Evolutionary conservation across 495 filamentous ascomycete genomes (phyloP).

Genomic region (Trichocladium uniseriatum): DNA sequence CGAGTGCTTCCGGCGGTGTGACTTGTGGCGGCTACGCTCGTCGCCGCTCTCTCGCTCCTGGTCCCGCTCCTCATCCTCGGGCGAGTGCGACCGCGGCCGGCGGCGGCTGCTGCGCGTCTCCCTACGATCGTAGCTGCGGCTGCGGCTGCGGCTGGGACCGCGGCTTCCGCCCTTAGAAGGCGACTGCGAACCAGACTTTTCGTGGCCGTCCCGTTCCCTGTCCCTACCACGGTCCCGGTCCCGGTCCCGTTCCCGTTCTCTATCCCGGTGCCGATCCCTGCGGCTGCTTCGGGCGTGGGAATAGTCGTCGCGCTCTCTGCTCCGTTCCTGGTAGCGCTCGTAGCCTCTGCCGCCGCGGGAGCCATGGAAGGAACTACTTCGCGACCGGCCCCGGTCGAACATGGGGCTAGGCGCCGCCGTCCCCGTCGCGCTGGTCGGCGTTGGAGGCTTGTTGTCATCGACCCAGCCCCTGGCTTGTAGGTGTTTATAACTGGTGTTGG

Average conservation of each 20-base stretch:
- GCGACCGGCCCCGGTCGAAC: conserved; percentile 25
- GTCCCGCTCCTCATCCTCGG: conserved; percentile 38
- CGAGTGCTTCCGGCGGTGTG: conserved; percentile 36
- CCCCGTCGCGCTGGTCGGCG: conserved; percentile 27
- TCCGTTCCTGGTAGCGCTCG: conserved; percentile 15
- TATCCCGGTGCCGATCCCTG: conserved; percentile 21
- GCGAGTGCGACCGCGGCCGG: conserved; percentile 48
- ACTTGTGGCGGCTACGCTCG: conserved; percentile 34
- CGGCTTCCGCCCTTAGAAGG: neutral
- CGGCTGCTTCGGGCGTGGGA: neutral
- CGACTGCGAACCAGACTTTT: conserved; percentile 2
- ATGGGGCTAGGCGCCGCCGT: conserved; percentile 28
- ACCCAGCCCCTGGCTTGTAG: conserved; percentile 43
- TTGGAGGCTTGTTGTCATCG: conserved; percentile 29
- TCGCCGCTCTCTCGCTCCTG: conserved; percentile 22
- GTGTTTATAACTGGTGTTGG: conserved; percentile 58
- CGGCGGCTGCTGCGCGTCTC: conserved; percentile 37
- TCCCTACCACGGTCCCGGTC: conserved; percentile 26
- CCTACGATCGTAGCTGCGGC: conserved; percentile 40
- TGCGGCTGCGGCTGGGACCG: conserved; percentile 30
- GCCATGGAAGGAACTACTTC: conserved; percentile 35
- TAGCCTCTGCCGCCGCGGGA: conserved; percentile 11
- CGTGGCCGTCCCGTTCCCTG: conserved; percentile 18
- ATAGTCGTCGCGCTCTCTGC: conserved; percentile 9
- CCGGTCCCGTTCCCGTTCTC: conserved; percentile 18